Evolutionary conservation across 164 flowering plant genomes (phyloP).

Genomic region (Berberis vulgaris): DNA sequence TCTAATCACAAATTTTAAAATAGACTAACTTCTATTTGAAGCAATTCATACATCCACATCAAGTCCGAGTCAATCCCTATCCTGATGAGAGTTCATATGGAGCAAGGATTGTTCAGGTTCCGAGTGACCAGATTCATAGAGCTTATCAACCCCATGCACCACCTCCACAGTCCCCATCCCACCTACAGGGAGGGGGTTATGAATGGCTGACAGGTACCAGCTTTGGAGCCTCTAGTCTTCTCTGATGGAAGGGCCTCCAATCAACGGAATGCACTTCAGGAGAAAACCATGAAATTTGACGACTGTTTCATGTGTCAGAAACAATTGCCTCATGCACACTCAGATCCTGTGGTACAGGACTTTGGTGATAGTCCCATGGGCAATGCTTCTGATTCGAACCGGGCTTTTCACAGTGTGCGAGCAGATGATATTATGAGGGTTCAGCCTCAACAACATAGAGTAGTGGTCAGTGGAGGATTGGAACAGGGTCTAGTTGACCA

Average conservation of each 20-base stretch:
- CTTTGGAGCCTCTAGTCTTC: constrained; percentile 28
- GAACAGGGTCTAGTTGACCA: constrained; percentile 25
- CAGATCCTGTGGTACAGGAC: constrained; percentile 59
- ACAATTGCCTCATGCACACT: constrained; percentile 86
- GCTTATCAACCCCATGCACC: constrained; percentile 29
- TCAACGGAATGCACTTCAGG: constrained; percentile 31
- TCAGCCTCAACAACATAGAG: constrained; percentile 17
- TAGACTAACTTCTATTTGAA: neutral
- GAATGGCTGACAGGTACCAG: constrained; percentile 40
- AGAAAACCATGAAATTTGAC: constrained; percentile 25
- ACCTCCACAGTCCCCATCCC: neutral
- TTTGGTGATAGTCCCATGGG: constrained; percentile 20
- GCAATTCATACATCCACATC: constrained; percentile 36
- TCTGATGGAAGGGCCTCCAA: constrained; percentile 24
- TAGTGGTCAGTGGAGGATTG: constrained; percentile 25
- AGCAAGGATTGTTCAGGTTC: constrained; percentile 36
- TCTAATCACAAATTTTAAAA: too few relatives aligned
- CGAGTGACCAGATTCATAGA: constrained; percentile 40
- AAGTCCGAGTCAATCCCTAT: constrained; percentile 25
- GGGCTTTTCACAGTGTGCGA: constrained; percentile 39
- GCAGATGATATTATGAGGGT: constrained; percentile 32
- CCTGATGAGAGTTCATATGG: constrained; percentile 27
- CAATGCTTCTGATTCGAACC: constrained; percentile 24
- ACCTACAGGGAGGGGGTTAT: constrained; percentile 18
- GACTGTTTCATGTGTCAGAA: constrained; percentile 80